phyloP scores from a whole-genome alignment of 441 rosid genomes.

The Mallotus repandus region DNA sequence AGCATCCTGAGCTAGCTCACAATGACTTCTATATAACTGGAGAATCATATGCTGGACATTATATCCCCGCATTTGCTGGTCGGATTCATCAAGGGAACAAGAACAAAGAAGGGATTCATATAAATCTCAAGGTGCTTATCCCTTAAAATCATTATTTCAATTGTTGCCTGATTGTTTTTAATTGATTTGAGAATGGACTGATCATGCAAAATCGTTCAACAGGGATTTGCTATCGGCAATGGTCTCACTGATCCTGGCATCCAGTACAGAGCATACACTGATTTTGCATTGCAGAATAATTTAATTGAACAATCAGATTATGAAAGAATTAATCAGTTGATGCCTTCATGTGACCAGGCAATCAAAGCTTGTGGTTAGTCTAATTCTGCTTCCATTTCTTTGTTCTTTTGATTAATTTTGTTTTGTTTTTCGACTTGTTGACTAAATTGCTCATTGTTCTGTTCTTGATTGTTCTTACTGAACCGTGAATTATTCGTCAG shows the following conservation, averaged over 20 bases:
- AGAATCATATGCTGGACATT: constrained; percentile 92
- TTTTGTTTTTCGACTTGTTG: not conserved
- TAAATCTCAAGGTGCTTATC: constrained; percentile 66
- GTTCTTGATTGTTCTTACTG: not conserved
- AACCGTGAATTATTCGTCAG: constrained; percentile 31
- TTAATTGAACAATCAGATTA: constrained; percentile 48
- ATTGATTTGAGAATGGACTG: not conserved
- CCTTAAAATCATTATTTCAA: not conserved
- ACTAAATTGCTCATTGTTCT: not conserved
- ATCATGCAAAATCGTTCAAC: constrained; percentile 14
- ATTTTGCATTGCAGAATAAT: constrained; percentile 61
- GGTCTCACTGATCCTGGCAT: constrained; percentile 70
- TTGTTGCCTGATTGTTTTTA: not conserved
- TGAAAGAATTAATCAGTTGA: constrained; percentile 36
- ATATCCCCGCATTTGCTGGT: constrained; percentile 78
- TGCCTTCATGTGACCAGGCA: constrained; percentile 41
- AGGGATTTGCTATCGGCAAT: constrained; percentile 94
- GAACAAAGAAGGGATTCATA: constrained; percentile 61
- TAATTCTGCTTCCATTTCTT: not conserved
- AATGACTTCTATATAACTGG: constrained; percentile 85
- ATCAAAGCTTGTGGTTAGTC: constrained; percentile 45
- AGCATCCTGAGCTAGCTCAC: constrained; percentile 52
- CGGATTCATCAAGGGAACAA: constrained; percentile 71
- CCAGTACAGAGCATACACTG: constrained; percentile 67
- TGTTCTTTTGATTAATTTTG: not conserved